phyloP scores from a whole-genome alignment of 2,329 filamentous ascomycete genomes.

The Aspergillus flavus region DNA sequence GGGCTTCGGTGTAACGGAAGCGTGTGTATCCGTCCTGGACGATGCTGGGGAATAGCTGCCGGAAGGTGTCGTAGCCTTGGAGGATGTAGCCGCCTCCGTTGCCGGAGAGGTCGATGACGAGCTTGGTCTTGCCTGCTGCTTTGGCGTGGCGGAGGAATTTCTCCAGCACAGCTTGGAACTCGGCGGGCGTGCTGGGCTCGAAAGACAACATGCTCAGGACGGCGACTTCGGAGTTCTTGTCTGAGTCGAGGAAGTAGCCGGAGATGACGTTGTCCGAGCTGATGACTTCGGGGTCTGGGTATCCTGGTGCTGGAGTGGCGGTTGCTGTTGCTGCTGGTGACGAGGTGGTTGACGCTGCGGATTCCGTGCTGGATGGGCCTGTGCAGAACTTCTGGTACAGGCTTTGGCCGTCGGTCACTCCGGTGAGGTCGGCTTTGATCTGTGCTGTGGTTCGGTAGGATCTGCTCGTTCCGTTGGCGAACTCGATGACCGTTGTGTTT shows the following conservation, averaged over 20 bases:
- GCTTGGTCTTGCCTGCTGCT: not conserved
- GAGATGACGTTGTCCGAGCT: slow-evolving; percentile 2
- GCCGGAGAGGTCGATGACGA: not conserved
- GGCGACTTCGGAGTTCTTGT: not conserved
- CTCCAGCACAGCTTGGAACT: not conserved
- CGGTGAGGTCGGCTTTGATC: not conserved
- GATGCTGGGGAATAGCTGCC: not conserved
- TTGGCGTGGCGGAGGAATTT: not conserved
- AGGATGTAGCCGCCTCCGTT: slow-evolving; percentile 1
- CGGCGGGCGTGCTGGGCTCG: not conserved
- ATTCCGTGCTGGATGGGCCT: not conserved
- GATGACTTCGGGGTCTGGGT: not conserved
- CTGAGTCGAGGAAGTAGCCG: slow-evolving; percentile 1
- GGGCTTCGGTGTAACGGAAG: slow-evolving; percentile 1
- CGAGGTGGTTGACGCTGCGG: not conserved
- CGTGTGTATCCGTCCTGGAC: not conserved
- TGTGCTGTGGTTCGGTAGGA: not conserved
- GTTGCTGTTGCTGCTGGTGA: not conserved
- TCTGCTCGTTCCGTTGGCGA: not conserved
- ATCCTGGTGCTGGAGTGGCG: not conserved
- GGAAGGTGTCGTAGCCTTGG: not conserved
- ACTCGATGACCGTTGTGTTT: not conserved
- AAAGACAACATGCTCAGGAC: not conserved
- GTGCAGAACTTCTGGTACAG: slow-evolving; percentile 4
- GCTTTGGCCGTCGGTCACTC: not conserved